Evolutionary conservation across 495 filamentous ascomycete species (phyloP), one percentile per base, ranked within the genome.

Genomic region (Tetracladium setigerum): DNA sequence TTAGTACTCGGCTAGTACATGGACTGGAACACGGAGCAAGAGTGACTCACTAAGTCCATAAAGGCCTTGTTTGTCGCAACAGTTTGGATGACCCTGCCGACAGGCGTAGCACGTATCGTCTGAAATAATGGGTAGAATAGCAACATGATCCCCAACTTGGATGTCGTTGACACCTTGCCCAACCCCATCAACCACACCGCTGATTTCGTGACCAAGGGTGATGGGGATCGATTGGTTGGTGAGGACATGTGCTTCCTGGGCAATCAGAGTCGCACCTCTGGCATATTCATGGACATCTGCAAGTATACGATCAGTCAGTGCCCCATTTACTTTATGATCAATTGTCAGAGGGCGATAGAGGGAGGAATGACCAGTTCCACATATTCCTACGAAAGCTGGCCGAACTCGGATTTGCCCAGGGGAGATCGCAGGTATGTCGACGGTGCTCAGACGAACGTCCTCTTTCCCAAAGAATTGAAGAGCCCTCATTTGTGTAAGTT

Each of bases 121-220:
- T 33, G 69, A 78, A 10, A 82, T 69, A 52, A 74, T 81, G 5
- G 81, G 81, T 54, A 74, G 71, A 5, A 83, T 67, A 4, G 60
- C 67, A 11, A 83, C 80, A n/a, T 67, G 57, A 35, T 81, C 69
- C 10, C 81, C 79, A 2, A 68, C 54, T 46, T 73, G 69, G 48
- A 76, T 64, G 16, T 65, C 64, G 5, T 62, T 61, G 4, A 83
- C 70, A 4, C 63, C 73, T 1, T 63, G 57, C 11, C 81, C 81
- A 4, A 82, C 60, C 53, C 83, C 79, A 41, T 79, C 70, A 14
- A 84, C 63, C 0, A 63, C 67, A 5, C 78, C 81, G 34, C 67
- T 72, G 59, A 83, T 80, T 47, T 83, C 80, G 52, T 84, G 80
- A 15, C 81, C 81, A 24, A 83, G 64, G 0, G 74, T 78, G 6